Base-by-base conservation (phyloP, 108 stramenopile species). In the Mayamaea pseudoterrestris region DNA sequence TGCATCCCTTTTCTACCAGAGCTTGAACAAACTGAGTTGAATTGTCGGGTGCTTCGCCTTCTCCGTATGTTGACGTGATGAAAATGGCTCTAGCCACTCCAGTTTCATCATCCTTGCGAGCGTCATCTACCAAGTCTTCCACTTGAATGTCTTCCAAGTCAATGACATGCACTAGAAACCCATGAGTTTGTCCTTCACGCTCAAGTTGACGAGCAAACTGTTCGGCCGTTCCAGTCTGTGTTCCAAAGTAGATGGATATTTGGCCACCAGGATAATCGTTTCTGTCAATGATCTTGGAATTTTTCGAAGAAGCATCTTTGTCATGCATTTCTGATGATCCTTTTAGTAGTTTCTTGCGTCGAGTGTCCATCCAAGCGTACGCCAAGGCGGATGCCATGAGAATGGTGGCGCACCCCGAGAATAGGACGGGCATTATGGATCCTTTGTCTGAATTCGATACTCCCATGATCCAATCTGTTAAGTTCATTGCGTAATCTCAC, bases 21-120 rank as follows among this genome's bases (percentile, higher is more conserved):
- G 18, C 22, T 14, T 22, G 11, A 17, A 40, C 6, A 39, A 37
- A 51, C 28, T 60, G 63, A 11, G 36, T 53, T 1, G 98, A 83
- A 67, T 98, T 99, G 73, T 98, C 96, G n/a, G 95, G 94, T 14
- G 96, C 88, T 50, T 99, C 98, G 14, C 98, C 98, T 58, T 99
- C 98, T 7, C 98, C 98, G 55, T 98, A 98, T 1, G 98, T 99
- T 20, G 98, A 80, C 53, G 94, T 66, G n/a, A 98, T 45, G 46
- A 96, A 90, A 20, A 93, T 46, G 21, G 69, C 77, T 42, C 79
- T 68, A 20, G 78, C 61, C 39, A 54, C 49, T 23, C 53, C 64
- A 24, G 51, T 40, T 14, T 55, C 40, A 13, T 47, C 40, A 27
- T 55, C 41, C 16, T 73, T 78, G 41, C 78, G 70, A 9, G 56